Evolutionary conservation across 78 protist species (phyloP), one percentile per base, ranked within the genome.

Genomic region (Parvularia atlantis): DNA sequence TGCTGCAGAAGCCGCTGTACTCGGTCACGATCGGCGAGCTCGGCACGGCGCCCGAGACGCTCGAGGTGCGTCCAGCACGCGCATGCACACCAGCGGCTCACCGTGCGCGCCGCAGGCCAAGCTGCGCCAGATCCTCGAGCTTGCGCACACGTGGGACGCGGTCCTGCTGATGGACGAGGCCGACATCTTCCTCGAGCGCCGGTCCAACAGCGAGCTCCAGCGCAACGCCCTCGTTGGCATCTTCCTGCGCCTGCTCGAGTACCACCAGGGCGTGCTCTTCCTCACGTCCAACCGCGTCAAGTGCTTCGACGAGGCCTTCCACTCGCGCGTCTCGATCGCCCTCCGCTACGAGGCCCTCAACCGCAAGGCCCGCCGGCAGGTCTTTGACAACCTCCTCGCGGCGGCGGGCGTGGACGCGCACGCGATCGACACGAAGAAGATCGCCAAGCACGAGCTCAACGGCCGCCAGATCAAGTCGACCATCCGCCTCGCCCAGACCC

Each of bases 391-490:
- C 69, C 59, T 73, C 54, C 68, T 50, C 31, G 63, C 0, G 31
- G 54, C 58, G 16, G 56, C 71, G 0, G 60, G 69, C 30, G 28
- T 33, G 13, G 59, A 28, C 30, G 52, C 5, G 6, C 26, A n/a
- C n/a, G n/a, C n/a, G n/a, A n/a, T 52, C 39, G 53, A 52, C 14
- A n/a, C 30, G 9, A 44, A 1, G 28, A 31, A 16, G 31, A 64
- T 74, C 39, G 56, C 71, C 40, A 19, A 22, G 40, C 43, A 52
- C 40, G 66, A 33, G 53, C 54, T 74, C 58, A 74, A 74, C 72
- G 79, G 79, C 37, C 52, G 79, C 10, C 79, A 74, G 58, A 74
- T 74, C 79, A 66, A 66, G 69, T n/a, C n/a, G n/a, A n/a, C n/a
- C n/a, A n/a, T n/a, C n/a, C n/a, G 43, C n/a, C 64, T 69, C 19